Percentiles rank a stretch among this genome's conserved stretches.
phyloP scores from a whole-genome alignment of 2,329 filamentous ascomycete genomes.

The Ustulina deusta region DNA sequence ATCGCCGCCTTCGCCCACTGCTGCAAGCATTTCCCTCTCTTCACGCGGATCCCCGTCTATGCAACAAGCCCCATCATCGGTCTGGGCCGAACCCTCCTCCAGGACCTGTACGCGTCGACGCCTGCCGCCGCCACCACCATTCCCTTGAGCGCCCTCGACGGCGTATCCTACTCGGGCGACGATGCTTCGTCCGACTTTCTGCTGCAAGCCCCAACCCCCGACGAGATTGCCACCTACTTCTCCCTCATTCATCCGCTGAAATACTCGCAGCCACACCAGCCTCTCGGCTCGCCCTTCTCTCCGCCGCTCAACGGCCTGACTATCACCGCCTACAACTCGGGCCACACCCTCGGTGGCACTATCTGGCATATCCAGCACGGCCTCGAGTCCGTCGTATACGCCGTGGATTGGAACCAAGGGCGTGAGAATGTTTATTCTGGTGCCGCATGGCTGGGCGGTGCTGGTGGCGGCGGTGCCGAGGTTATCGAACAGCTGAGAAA shows the following conservation, averaged over 20 bases:
- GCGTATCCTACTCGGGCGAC: slow-evolving; percentile 65
- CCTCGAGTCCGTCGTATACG: slow-evolving; percentile 96
- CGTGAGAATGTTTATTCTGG: slow-evolving; percentile 94
- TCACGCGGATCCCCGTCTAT: slow-evolving; percentile 92
- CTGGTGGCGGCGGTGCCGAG: slow-evolving; percentile 82
- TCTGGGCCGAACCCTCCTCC: slow-evolving; percentile 87
- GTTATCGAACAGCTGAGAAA: slow-evolving; percentile 94
- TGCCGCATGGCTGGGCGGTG: slow-evolving; percentile 91
- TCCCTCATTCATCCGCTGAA: slow-evolving; percentile 90
- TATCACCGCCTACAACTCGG: slow-evolving; percentile 96
- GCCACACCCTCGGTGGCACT: slow-evolving; percentile 94
- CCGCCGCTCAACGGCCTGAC: slow-evolving; percentile 91
- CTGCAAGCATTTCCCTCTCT: slow-evolving; percentile 94
- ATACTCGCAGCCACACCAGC: slow-evolving; percentile 96
- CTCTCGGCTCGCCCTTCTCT: slow-evolving; percentile 85
- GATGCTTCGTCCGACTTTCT: slow-evolving; percentile 69
- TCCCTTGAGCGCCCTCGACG: slow-evolving; percentile 77
- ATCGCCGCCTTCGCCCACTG: slow-evolving; percentile 95
- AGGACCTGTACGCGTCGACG: slow-evolving; percentile 92
- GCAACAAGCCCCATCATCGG: slow-evolving; percentile 94
- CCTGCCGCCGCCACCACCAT: slow-evolving; percentile 89
- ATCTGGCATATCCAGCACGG: slow-evolving; percentile 99
- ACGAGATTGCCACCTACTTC: slow-evolving; percentile 95
- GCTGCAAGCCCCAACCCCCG: slow-evolving; percentile 77
- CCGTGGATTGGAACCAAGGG: slow-evolving; percentile 98